Base-by-base conservation (phyloP, 495 filamentous ascomycete genomes). In the Neurospora africana region DNA sequence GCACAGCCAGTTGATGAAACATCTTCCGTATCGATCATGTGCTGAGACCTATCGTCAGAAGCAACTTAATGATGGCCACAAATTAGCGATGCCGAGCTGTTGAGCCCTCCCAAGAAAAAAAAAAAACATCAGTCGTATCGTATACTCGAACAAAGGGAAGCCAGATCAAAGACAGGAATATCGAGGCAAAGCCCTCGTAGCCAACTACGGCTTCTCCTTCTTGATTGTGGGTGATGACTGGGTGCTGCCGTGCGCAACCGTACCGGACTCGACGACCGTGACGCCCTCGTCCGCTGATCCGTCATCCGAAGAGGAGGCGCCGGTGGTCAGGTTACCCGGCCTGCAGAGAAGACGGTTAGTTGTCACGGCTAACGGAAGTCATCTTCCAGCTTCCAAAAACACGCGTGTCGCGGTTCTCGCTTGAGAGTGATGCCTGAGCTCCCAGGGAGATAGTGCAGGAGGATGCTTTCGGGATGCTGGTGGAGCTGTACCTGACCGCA, bases 251-350 rank as follows among this genome's bases (percentile, higher is more conserved):
- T 84, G 82, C 41, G 80, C 85, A 69, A 83, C 79, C 68, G 81
- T 81, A n/a, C 81, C 81, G 58, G 85, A 86, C 68, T 86, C 85
- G 36, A 84, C 80, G 58, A 87, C 79, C n/a, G 85, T 84, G 68
- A 83, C 82, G 68, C 81, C 81, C 69, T 86, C 86, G 73, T 84
- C 80, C 39, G 72, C 77, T 69, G 82, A 81, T 21, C 79, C 82
- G 72, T 84, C 81, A 30, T 85, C 82, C 21, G 83, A 85, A 68
- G 77, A 75, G 17, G 72, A 75, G 58, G 79, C 78, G 27, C 72
- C 80, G 17, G 76, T 68, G 9, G 67, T 74, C 41, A 73, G 58
- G 19, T 69, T 72, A 65, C 72, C 74, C 68, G 79, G 80, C 44
- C 80, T 83, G 71, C 2, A 74, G 61, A 75, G 10, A 33, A 36